phyloP scores from a whole-genome alignment of 768 basidiomycete genomes.

The Boletales sp. region DNA sequence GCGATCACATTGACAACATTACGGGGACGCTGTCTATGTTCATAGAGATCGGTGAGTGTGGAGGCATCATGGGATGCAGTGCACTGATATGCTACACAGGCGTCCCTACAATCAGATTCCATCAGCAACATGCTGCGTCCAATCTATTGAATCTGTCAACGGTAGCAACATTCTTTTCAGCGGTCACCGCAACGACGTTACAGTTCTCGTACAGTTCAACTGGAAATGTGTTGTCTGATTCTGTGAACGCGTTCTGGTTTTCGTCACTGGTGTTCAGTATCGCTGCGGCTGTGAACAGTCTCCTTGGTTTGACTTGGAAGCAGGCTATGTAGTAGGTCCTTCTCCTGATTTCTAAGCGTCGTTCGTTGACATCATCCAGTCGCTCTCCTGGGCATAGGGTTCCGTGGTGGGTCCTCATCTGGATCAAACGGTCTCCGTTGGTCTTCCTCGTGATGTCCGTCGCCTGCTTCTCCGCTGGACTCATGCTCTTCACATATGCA shows the following conservation, averaged over 20 bases:
- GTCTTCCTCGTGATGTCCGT: conserved; percentile 83
- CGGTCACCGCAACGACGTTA: conserved; percentile 48
- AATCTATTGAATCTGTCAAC: conserved; percentile 51
- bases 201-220: conserved; percentile 42
- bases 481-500: conserved; percentile 75
- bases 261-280: conserved; percentile 54
- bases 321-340: conserved; percentile 52
- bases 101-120: conserved; percentile 53
- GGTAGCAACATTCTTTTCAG: conserved; percentile 53
- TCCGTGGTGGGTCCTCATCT: conserved; percentile 64
- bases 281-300: conserved; percentile 50
- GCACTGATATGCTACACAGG: conserved; percentile 35
- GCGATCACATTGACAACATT: conserved; percentile 52
- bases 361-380: conserved; percentile 29
- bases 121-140: conserved; percentile 47
- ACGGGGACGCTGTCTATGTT: conserved; percentile 48
- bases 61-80: conserved; percentile 16
- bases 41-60: conserved; percentile 48
- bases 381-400: conserved; percentile 54
- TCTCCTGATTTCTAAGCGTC: conserved; percentile 7
- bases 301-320: conserved; percentile 53
- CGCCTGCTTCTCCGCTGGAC: conserved; percentile 75
- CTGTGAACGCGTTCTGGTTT: conserved; percentile 54
- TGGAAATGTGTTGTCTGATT: conserved; percentile 35
- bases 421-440: conserved; percentile 82